Conservation (phyloP, 2,329 filamentous ascomycete genomes). For the Nemania serpens region DNA sequence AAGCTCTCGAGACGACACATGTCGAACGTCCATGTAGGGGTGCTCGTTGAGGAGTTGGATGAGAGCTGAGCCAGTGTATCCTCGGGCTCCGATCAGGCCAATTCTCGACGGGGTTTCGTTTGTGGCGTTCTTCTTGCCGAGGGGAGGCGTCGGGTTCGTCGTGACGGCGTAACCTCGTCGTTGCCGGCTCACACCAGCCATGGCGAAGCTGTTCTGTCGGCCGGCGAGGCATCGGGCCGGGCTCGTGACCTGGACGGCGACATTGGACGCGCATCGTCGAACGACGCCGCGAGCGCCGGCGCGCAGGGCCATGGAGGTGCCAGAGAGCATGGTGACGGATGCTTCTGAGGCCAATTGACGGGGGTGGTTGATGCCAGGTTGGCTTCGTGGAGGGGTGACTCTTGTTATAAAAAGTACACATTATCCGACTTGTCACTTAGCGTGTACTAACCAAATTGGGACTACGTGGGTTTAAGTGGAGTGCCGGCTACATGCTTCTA, state of each 20-base stretch:
- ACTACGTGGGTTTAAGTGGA: no score
- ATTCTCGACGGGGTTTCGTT: constrained; percentile 24
- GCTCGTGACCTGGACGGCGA: neutral
- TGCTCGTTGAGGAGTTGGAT: constrained; percentile 87
- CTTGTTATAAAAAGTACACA: no score
- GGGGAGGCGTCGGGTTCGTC: constrained; percentile 28
- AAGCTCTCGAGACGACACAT: constrained; percentile 93
- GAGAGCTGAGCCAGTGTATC: constrained; percentile 91
- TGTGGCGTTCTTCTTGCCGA: constrained; percentile 28
- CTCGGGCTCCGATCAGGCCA: constrained; percentile 43
- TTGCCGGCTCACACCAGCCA: no score
- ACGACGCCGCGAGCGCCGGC: neutral
- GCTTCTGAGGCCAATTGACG: no score
- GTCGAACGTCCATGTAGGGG: constrained; percentile 84
- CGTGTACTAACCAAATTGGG: no score
- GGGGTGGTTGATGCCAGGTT: no score
- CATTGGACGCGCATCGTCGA: neutral
- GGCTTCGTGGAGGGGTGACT: no score
- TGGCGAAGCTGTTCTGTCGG: neutral
- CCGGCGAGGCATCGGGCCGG: neutral
- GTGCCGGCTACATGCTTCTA: no score
- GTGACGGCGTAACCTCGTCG: neutral
- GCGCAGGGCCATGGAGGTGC: neutral
- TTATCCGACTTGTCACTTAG: no score
- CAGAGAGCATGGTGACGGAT: no score